Conservation (phyloP, 257 asterid genomes). For the Ligustrum vulgare region DNA sequence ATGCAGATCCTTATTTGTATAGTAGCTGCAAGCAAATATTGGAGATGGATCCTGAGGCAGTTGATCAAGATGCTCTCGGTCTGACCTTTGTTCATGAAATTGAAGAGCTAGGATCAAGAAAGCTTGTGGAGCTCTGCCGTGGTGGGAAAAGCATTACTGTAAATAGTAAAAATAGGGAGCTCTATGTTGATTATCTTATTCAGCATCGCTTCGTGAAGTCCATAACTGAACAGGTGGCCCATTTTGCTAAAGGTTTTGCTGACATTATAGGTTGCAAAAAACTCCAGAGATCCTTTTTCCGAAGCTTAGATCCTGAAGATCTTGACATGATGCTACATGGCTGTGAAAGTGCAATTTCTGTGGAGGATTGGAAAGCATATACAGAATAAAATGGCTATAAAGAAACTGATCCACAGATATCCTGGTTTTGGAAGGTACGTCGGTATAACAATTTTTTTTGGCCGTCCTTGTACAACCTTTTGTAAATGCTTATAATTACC, state of each 20-base stretch:
- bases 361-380: slow-evolving; percentile 94
- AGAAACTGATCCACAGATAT: slow-evolving; percentile 73
- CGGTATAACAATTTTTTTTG: not conserved
- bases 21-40: slow-evolving; percentile 89
- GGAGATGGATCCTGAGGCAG: slow-evolving; percentile 81
- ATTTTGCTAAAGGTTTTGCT: slow-evolving; percentile 73
- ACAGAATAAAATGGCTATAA: slow-evolving; percentile 76
- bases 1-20: slow-evolving; percentile 82
- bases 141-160: slow-evolving; percentile 63
- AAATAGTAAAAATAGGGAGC: slow-evolving; percentile 70
- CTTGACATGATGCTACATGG: slow-evolving; percentile 85
- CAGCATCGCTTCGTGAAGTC: slow-evolving; percentile 68
- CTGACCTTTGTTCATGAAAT: slow-evolving; percentile 77
- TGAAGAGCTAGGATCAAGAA: slow-evolving; percentile 80
- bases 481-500: not conserved
- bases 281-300: slow-evolving; percentile 61
- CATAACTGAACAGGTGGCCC: slow-evolving; percentile 59
- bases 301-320: slow-evolving; percentile 70
- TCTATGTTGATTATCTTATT: slow-evolving; percentile 74
- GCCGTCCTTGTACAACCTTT: not conserved
- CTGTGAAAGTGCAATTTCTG: slow-evolving; percentile 70
- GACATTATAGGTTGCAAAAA: slow-evolving; percentile 46
- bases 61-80: slow-evolving; percentile 86
- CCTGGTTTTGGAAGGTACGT: slow-evolving; percentile 98
- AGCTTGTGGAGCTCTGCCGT: slow-evolving; percentile 71